Percentiles rank a stretch among this genome's conserved stretches.
Evolutionary conservation across 116 monocot genomes (phyloP).

Genomic region (Trichopus zeylanicus): DNA sequence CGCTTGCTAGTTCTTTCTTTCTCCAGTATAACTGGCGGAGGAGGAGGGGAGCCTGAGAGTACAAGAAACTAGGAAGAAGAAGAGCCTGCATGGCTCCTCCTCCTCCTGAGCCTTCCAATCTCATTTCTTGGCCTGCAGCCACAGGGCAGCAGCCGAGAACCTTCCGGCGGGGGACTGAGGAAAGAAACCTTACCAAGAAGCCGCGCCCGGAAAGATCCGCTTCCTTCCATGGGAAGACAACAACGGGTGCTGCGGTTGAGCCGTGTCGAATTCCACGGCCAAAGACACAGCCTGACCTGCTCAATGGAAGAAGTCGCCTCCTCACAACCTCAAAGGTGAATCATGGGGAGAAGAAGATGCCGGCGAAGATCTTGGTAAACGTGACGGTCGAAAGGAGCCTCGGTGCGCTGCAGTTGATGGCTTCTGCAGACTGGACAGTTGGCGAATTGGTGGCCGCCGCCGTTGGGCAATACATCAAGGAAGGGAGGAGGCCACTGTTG

Average conservation of each 20-base stretch:
- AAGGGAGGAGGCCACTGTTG: constrained; percentile 35
- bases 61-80: no score
- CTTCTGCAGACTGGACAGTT: constrained; percentile 47
- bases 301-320: constrained; percentile 3
- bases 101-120: neutral
- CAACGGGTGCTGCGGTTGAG: neutral
- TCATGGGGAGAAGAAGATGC: constrained; percentile 13
- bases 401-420: constrained; percentile 59
- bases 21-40: no score
- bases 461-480: constrained; percentile 40
- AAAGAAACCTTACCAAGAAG: neutral
- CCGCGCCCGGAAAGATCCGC: constrained; percentile 17
- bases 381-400: constrained; percentile 49
- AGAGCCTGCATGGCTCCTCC: neutral
- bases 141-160: no score
- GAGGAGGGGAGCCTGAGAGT: no score
- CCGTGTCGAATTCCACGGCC: constrained; percentile 24
- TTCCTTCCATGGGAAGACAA: constrained; percentile 31
- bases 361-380: constrained; percentile 49
- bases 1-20: no score
- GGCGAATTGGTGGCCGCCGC: constrained; percentile 31
- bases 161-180: neutral
- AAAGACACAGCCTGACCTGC: constrained; percentile 46
- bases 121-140: no score
- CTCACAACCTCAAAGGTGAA: no score